These are phyloP conservation scores for Saussurea involucrata DNA, from an alignment of 129 eudicot species.

Conservation along the genomic window DNA sequence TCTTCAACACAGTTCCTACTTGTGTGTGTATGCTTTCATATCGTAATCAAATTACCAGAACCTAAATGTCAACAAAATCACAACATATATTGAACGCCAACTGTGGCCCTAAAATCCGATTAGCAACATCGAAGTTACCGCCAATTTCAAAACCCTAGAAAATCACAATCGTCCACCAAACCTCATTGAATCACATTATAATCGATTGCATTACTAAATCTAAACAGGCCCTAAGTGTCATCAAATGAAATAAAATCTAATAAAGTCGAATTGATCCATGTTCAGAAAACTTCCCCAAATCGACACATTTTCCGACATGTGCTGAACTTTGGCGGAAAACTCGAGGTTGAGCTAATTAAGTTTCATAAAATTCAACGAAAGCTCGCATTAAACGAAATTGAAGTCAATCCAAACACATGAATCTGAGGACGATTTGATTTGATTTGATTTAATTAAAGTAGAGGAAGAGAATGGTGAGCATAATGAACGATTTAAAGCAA, in stretches of 20 bases:
- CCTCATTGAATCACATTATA: background rate
- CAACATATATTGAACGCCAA: background rate
- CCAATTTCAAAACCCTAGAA: constrained; percentile 10
- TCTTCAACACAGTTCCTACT: background rate
- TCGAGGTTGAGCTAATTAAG: background rate
- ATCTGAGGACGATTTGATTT: background rate
- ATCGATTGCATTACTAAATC: background rate
- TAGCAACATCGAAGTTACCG: background rate
- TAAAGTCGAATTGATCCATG: constrained; percentile 10
- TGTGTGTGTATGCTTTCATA: background rate
- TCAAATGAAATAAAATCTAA: background rate
- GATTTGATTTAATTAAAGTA: too few species aligned
- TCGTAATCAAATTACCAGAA: constrained; percentile 7
- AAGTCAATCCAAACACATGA: background rate
- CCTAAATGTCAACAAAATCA: constrained; percentile 11
- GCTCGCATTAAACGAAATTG: background rate
- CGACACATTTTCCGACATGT: background rate
- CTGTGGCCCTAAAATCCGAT: background rate
- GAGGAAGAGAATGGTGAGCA: background rate
- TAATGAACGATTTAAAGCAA: background rate
- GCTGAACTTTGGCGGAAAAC: background rate
- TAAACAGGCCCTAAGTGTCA: background rate
- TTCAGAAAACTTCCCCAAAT: background rate
- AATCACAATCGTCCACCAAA: constrained; percentile 7
- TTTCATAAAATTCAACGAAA: background rate